Conservation (phyloP, 2,329 filamentous ascomycete species). For the Macrophomina phaseolina region DNA sequence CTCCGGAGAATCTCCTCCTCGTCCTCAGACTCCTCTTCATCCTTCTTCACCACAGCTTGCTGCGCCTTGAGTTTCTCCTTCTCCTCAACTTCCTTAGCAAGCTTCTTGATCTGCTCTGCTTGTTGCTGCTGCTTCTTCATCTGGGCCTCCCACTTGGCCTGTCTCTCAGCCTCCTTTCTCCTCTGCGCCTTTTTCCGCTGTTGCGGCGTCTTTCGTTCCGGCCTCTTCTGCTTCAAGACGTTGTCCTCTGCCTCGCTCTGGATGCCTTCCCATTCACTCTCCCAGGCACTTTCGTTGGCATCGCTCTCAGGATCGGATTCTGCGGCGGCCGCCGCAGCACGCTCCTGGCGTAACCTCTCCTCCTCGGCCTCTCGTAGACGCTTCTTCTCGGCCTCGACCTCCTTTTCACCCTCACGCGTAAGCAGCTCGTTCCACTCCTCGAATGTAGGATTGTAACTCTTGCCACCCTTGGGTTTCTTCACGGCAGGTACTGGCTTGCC, state of each 20-base stretch:
- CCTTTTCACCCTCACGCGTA: conserved; percentile 75
- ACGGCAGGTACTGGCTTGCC: conserved; percentile 83
- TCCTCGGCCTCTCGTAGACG: conserved; percentile 71
- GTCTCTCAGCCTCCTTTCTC: conserved; percentile 83
- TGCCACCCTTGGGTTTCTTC: conserved; percentile 76
- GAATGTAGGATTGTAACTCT: conserved; percentile 91
- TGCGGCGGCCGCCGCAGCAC: conserved; percentile 73
- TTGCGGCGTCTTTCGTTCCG: conserved; percentile 81
- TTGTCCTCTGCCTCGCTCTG: conserved; percentile 48
- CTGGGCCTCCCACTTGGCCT: conserved; percentile 75
- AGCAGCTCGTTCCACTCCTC: conserved; percentile 83
- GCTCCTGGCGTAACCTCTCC: conserved; percentile 70
- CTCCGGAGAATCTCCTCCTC: conserved; percentile 63
- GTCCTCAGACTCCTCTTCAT: conserved; percentile 42
- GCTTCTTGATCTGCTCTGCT: conserved; percentile 71
- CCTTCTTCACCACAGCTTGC: conserved; percentile 36
- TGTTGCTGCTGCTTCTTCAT: conserved; percentile 77
- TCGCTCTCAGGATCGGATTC: conserved; percentile 76
- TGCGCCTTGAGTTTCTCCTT: conserved; percentile 57
- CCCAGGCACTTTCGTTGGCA: conserved; percentile 93
- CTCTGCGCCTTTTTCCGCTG: conserved; percentile 89
- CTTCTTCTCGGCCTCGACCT: conserved; percentile 77
- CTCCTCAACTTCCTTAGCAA: conserved; percentile 67
- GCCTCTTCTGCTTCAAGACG: conserved; percentile 74
- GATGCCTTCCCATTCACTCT: conserved; percentile 75